Evolutionary conservation across 208 protist species (phyloP).

Genomic region (Leishmania tropica): DNA sequence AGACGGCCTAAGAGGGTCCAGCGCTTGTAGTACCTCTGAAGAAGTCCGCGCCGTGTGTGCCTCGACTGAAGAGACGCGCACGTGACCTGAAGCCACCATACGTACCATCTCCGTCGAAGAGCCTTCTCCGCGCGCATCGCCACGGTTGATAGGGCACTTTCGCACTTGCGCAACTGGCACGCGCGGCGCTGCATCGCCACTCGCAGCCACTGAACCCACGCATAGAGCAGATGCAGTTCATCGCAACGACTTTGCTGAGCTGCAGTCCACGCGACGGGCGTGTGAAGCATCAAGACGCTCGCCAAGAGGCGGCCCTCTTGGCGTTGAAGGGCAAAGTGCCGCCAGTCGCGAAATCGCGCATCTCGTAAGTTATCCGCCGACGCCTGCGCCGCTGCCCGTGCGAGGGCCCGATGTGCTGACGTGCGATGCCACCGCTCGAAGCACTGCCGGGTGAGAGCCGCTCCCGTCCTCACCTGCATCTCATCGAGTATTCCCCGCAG

Average conservation of each 20-base stretch:
- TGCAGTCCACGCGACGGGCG: conserved; percentile 3
- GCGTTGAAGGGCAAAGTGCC: not conserved
- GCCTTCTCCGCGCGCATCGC: not conserved
- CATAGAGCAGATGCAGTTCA: conserved; percentile 10
- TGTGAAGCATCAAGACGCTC: conserved; percentile 3
- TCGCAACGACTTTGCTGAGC: not conserved
- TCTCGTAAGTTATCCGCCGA: not conserved
- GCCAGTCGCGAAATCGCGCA: conserved; percentile 3
- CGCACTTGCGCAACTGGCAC: conserved; percentile 18
- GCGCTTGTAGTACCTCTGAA: conserved; percentile 1
- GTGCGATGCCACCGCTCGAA: conserved; percentile 13
- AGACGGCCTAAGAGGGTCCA: conserved; percentile 6
- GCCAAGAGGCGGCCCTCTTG: not conserved
- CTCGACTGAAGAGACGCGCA: conserved; percentile 5
- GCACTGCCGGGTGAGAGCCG: not conserved
- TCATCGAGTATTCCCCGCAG: not conserved
- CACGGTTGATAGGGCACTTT: not conserved
- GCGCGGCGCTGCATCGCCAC: conserved; percentile 21
- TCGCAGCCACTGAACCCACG: conserved; percentile 41
- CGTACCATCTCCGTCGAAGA: conserved; percentile 1
- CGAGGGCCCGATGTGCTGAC: not conserved
- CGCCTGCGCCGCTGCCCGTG: not conserved
- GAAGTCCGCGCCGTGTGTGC: not conserved
- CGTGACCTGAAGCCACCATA: conserved; percentile 23
- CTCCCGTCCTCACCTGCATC: not conserved